These are phyloP conservation scores for Aspergillus eucalypticola DNA, from an alignment of 2,329 filamentous ascomycete species.

Conservation along the genomic window DNA sequence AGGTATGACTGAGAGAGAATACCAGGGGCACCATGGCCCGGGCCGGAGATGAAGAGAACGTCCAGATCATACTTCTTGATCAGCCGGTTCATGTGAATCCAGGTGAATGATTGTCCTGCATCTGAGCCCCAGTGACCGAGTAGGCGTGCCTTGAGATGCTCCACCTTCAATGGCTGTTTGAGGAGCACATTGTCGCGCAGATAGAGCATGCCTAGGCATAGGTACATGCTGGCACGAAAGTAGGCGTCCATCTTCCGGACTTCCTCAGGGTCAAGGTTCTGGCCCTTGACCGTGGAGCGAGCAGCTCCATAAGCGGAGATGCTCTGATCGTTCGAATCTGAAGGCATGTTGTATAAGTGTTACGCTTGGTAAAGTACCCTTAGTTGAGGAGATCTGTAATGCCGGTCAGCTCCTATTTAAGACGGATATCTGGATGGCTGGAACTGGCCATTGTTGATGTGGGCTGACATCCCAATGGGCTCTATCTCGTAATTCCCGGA, in stretches of 20 bases:
- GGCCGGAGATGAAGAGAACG: slow-evolving; percentile 71
- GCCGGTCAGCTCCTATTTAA: neutral
- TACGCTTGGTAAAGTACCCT: neutral
- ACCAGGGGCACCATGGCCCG: slow-evolving; percentile 75
- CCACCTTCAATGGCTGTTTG: slow-evolving; percentile 64
- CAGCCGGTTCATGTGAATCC: slow-evolving; percentile 78
- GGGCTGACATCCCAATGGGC: neutral
- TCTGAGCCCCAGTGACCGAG: slow-evolving; percentile 79
- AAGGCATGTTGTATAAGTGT: neutral
- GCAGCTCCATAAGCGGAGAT: slow-evolving; percentile 67
- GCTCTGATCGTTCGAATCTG: slow-evolving; percentile 38
- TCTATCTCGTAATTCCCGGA: neutral
- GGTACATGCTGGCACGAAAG: slow-evolving; percentile 73
- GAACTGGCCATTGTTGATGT: neutral
- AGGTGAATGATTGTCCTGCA: slow-evolving; percentile 78
- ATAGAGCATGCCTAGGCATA: slow-evolving; percentile 79
- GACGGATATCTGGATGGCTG: neutral
- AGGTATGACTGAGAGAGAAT: slow-evolving; percentile 75
- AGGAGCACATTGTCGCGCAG: slow-evolving; percentile 73
- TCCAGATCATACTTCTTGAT: slow-evolving; percentile 79
- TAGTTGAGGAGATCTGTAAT: neutral
- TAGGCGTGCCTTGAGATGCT: slow-evolving; percentile 72
- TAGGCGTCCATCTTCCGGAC: slow-evolving; percentile 69
- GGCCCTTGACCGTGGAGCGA: slow-evolving; percentile 63
- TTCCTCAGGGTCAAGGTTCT: slow-evolving; percentile 66